Conservation (phyloP, 2,329 filamentous ascomycete species). For the Neonectria neomacrospora region DNA sequence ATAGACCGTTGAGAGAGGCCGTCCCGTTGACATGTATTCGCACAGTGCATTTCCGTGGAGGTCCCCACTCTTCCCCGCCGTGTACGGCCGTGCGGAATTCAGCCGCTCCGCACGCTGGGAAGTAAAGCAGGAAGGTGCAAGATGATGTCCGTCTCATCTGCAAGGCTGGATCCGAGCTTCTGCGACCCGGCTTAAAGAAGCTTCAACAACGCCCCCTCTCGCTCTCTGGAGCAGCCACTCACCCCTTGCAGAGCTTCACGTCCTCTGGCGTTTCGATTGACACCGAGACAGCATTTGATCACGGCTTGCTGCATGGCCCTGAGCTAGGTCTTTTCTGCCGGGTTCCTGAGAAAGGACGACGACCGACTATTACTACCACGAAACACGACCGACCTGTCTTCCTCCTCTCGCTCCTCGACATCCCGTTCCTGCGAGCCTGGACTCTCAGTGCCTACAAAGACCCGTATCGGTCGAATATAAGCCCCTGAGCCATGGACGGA, state of each 20-base stretch:
- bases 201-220: slow-evolving; percentile 6
- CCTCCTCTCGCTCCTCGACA: background rate
- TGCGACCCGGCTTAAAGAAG: slow-evolving; percentile 1
- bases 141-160: slow-evolving; percentile 5
- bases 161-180: slow-evolving; percentile 16
- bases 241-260: background rate
- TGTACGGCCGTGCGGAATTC: slow-evolving; percentile 25
- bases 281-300: background rate
- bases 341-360: background rate
- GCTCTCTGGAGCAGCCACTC: background rate
- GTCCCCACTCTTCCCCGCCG: slow-evolving; percentile 5
- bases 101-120: slow-evolving; percentile 11
- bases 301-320: background rate
- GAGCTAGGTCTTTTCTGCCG: background rate
- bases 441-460: background rate
- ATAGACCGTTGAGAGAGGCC: no score
- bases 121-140: background rate
- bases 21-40: background rate
- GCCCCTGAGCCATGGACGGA: slow-evolving; percentile 42
- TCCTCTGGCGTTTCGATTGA: background rate
- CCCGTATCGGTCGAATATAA: slow-evolving; percentile 1
- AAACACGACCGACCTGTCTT: background rate
- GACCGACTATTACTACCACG: background rate
- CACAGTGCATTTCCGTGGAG: slow-evolving; percentile 5
- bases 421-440: no score